Evolutionary conservation across 257 asterid species (phyloP), one percentile per base, ranked within the genome.

Genomic region (Hygrophila difformis): DNA sequence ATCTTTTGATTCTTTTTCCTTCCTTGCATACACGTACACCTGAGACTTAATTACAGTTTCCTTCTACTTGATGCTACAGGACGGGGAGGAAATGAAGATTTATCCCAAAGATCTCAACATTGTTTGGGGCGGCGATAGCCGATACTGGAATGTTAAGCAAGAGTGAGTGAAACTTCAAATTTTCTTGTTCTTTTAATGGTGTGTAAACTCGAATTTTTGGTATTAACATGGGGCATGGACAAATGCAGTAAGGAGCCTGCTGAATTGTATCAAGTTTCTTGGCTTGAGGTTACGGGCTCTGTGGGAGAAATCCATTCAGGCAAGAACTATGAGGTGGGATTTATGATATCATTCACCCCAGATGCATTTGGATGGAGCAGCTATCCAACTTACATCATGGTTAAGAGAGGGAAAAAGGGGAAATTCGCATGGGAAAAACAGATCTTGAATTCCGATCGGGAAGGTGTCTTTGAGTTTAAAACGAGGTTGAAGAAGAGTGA

Each of bases 291-390:
- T 0, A 72, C 73, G 0, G 69, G 75, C 8, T 55, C 53, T 2
- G 67, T 67, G 9, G 24, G 46, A 2, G 44, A 4, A 4, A 51
- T 49, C 0, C 12, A 47, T 1, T 61, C 65, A 0, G 9, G n/a
- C 5, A 79, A 59, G 71, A 38, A 15, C 23, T 79, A 61, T 35
- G 72, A 67, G 8, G 81, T 70, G 29, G 60, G 51, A 8, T 79
- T 75, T 8, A 2, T 12, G 0, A n/a, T 75, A 11, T 67, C 75
- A 28, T 44, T 79, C 1, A 52, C 56, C 2, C 59, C 74, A 0
- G 77, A 64, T 51, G 79, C 84, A 19, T 79, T 79, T 16, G 89
- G 84, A 15, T 79, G 84, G 84, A 65, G 61, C 4, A 36, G 18
- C 6, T 49, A 49, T 49, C 81, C 84, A 0, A 8, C 72, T 21